Conservation (phyloP, 78 protist species). For the Thecamonas trahens region DNA sequence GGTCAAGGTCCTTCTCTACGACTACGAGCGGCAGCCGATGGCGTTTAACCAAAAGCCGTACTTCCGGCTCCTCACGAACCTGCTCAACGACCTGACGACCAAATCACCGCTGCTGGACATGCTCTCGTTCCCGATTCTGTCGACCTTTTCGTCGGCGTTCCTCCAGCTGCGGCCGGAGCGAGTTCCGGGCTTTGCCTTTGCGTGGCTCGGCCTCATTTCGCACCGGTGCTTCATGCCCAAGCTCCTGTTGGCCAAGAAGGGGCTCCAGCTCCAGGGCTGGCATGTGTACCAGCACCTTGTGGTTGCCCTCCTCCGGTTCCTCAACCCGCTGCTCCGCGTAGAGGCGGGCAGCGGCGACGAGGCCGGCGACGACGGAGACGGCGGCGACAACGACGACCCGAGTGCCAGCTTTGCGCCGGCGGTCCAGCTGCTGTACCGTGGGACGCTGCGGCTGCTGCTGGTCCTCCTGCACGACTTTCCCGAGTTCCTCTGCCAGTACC, state of each 20-base stretch:
- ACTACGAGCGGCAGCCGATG: conserved; percentile 33
- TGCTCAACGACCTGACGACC: conserved; percentile 52
- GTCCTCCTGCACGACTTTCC: conserved; percentile 97
- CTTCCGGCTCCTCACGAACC: conserved; percentile 56
- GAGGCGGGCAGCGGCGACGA: no score
- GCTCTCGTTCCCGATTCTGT: conserved; percentile 30
- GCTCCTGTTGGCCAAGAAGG: conserved; percentile 39
- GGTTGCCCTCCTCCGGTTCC: conserved; percentile 71
- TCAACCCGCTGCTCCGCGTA: conserved; percentile 73
- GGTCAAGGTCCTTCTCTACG: conserved; percentile 33
- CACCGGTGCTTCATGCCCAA: conserved; percentile 87
- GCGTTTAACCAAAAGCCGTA: conserved; percentile 86
- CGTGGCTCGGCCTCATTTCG: conserved; percentile 92
- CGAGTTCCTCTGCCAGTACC: conserved; percentile 94
- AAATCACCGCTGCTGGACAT: conserved; percentile 58
- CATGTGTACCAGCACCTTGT: conserved; percentile 68
- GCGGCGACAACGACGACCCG: no score
- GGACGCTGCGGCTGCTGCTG: conserved; percentile 64
- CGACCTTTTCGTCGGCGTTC: conserved; percentile 53
- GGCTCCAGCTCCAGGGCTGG: conserved; percentile 59
- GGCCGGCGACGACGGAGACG: no score
- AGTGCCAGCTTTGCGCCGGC: no score
- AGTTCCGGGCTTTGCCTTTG: conserved; percentile 91
- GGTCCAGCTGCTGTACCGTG: conserved; percentile 76
- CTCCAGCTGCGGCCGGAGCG: conserved; percentile 72